phyloP scores from a whole-genome alignment of 768 basidiomycete species.

The Kwoniella sp. region DNA sequence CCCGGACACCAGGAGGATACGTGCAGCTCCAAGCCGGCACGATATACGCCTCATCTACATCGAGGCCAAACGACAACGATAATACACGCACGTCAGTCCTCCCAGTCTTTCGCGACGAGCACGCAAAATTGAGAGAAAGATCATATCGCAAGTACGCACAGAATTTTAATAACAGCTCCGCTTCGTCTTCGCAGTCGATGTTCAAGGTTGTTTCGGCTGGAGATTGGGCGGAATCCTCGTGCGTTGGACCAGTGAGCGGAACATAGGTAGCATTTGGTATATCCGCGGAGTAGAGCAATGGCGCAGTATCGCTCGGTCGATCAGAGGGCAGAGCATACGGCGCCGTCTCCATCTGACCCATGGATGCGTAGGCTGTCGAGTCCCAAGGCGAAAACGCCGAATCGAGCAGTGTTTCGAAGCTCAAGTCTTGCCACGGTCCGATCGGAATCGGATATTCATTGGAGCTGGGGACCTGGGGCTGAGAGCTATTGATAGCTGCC shows the following conservation, averaged over 20 bases:
- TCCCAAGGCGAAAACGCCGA: background rate
- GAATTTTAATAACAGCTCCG: background rate
- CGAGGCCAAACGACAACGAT: no score
- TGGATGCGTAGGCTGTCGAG: background rate
- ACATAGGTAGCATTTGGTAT: no score
- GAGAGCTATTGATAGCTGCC: background rate
- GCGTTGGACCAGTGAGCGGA: no score
- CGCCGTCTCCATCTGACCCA: background rate
- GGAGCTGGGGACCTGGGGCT: background rate
- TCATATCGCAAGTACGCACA: background rate
- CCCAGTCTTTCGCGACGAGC: no score
- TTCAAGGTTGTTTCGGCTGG: background rate
- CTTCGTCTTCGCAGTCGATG: background rate
- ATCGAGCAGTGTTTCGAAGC: background rate
- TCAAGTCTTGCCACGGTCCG: background rate
- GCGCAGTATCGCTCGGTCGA: background rate
- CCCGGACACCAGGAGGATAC: background rate
- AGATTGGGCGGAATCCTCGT: background rate
- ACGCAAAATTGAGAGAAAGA: background rate
- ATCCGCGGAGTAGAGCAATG: background rate
- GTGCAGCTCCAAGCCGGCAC: background rate
- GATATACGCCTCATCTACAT: background rate
- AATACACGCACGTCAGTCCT: no score
- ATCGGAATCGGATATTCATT: background rate
- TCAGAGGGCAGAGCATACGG: background rate